These are phyloP conservation scores for Collariella sp. DNA, from an alignment of 495 filamentous ascomycete genomes.

Conservation along the genomic window DNA sequence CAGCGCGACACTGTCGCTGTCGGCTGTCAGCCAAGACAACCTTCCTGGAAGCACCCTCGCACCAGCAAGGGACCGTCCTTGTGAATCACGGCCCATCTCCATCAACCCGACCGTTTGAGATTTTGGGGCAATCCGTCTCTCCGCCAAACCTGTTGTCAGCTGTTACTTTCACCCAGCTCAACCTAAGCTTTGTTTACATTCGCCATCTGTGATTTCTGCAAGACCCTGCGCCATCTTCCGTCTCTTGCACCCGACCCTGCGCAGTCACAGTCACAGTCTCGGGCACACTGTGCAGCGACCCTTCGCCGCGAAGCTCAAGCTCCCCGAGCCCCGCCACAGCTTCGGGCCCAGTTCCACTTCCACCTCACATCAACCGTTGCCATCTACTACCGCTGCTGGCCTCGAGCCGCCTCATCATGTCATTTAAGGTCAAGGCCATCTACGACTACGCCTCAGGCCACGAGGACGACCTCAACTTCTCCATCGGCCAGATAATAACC, in stretches of 20 bases:
- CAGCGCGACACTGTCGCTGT: neutral
- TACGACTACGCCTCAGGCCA: constrained; percentile 88
- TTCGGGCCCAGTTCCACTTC: neutral
- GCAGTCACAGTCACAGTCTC: too few species aligned
- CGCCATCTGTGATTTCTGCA: neutral
- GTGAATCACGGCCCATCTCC: constrained; percentile 16
- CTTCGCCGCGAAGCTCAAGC: constrained; percentile 6
- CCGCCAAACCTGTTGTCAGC: constrained; percentile 1
- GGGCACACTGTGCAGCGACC: neutral
- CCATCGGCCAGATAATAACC: constrained; percentile 78
- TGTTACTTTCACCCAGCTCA: neutral
- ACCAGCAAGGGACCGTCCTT: constrained; percentile 15
- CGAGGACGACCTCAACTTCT: constrained; percentile 88
- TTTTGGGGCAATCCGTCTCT: constrained; percentile 12
- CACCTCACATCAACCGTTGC: neutral
- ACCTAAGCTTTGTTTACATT: constrained; percentile 1
- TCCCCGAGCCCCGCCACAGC: constrained; percentile 11
- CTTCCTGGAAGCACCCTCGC: too few species aligned
- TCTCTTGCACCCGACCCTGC: neutral
- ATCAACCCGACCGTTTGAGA: constrained; percentile 21
- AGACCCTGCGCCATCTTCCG: neutral
- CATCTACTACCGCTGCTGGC: constrained; percentile 4
- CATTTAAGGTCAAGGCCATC: constrained; percentile 91
- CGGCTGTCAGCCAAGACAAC: constrained; percentile 3
- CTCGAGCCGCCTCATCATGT: constrained; percentile 44